Base-by-base conservation (phyloP, 768 basidiomycete genomes). In the Lentinula detonsa region DNA sequence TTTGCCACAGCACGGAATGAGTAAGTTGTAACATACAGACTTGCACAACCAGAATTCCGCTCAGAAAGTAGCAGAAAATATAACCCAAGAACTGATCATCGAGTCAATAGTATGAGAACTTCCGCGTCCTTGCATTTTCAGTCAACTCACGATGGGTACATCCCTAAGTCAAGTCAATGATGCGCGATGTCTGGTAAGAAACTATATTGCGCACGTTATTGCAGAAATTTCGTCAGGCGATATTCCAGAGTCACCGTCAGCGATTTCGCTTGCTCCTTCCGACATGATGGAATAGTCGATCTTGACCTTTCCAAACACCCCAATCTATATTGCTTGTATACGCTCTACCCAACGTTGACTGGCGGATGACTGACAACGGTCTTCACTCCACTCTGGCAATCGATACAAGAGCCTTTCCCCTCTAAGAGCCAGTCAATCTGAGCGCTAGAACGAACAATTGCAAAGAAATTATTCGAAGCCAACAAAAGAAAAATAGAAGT, bases 11-110 rank as follows among this genome's bases (percentile, higher is more conserved):
- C 15, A 15, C 10, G 31, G 8, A 23, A 21, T 2, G 15, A 28
- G 28, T 15, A 31, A 35, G 11, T 18, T 10, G 33, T 51, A 16
- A 56, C 55, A n/a, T 60, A 63, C 62, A 63, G 28, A 59, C 42
- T 60, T 63, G 62, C 4, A 60, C 62, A 23, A 52, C 34, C 59
- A 63, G 28, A 51, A 59, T 59, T 6, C 62, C 62, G 15, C 37
- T 49, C 15, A 63, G 52, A 34, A 54, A 35, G 34, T 48, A 63
- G 51, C 58, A 60, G 16, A 56, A 31, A n/a, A 63, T 51, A 57
- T 59, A 54, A 16, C 62, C 62, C 9, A 63, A 59, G 49, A 63
- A 59, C 62, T 63, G 21, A 18, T 40, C 7, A 21, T 11, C n/a
- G 4, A 23, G 28, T 28, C 28, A 28, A 28, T 28, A 28, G 28